phyloP scores from a whole-genome alignment of 306 rosid genomes.

The Elaeagnus macrophylla region DNA sequence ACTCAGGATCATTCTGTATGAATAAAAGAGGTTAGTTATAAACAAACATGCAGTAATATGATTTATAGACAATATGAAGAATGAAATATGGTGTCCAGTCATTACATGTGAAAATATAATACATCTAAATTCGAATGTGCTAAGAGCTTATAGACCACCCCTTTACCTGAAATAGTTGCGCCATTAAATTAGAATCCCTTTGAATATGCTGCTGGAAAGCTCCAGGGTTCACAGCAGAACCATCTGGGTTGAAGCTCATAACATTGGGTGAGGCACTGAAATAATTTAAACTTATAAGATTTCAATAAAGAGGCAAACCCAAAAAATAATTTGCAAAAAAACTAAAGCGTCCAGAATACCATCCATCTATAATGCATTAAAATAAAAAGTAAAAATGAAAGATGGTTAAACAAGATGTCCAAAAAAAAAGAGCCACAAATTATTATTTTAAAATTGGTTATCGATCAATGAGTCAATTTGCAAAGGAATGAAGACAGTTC shows the following conservation, averaged over 20 bases:
- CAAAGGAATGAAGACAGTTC: too few species aligned
- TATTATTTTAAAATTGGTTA: too few species aligned
- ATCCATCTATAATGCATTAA: background rate
- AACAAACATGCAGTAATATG: too few species aligned
- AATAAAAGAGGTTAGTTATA: background rate
- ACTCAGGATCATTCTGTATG: constrained; percentile 75
- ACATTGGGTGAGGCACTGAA: constrained; percentile 60
- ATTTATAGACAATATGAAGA: too few species aligned
- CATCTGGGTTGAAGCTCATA: constrained; percentile 69
- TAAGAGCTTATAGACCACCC: constrained; percentile 7
- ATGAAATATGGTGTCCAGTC: too few species aligned
- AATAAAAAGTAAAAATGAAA: too few species aligned
- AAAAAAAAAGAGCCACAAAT: too few species aligned
- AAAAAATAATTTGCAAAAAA: background rate
- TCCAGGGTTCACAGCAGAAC: constrained; percentile 82
- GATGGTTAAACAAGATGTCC: too few species aligned
- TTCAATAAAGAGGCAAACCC: constrained; percentile 3
- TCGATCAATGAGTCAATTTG: too few species aligned
- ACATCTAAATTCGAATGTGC: constrained; percentile 3
- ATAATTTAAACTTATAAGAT: constrained; percentile 10
- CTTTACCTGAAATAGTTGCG: constrained; percentile 70
- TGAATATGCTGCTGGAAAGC: constrained; percentile 83
- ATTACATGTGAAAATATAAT: too few species aligned
- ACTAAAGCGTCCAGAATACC: too few species aligned
- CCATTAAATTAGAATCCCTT: constrained; percentile 58